Conservation (phyloP, 805 yeast genomes). For the Vanderwaltozyma verrucispora region DNA sequence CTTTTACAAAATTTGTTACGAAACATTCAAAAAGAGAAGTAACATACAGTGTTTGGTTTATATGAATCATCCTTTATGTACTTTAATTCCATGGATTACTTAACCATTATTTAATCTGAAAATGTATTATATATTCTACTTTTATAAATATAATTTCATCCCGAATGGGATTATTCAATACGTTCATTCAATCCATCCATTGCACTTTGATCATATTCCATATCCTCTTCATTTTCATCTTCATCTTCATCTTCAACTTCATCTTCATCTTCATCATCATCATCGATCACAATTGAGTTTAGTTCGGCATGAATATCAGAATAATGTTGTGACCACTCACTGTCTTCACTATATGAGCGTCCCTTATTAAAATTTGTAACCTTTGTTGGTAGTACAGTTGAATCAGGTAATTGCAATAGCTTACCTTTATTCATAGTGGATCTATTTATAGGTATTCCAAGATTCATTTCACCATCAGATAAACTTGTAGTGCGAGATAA, state of each 20-base stretch:
- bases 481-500: not conserved
- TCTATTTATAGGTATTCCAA: not conserved
- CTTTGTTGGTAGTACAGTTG: not conserved
- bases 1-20: slow-evolving; percentile 8
- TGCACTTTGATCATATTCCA: no score
- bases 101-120: no score
- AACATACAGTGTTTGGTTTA: not conserved
- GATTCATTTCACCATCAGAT: not conserved
- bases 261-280: not conserved
- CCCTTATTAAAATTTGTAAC: not conserved
- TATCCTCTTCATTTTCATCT: no score
- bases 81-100: no score
- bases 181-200: no score
- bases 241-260: not conserved
- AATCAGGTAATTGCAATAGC: not conserved
- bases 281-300: not conserved
- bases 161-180: not conserved
- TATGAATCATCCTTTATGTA: no score
- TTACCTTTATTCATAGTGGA: not conserved
- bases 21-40: not conserved
- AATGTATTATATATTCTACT: not conserved
- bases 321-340: slow-evolving; percentile 3
- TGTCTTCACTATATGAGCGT: slow-evolving; percentile 4
- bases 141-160: no score
- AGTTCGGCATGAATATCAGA: not conserved